Percentiles rank a stretch among this genome's conserved stretches.
phyloP scores from a whole-genome alignment of 169 alveolate genomes.

The Plasmodium coatneyi region DNA sequence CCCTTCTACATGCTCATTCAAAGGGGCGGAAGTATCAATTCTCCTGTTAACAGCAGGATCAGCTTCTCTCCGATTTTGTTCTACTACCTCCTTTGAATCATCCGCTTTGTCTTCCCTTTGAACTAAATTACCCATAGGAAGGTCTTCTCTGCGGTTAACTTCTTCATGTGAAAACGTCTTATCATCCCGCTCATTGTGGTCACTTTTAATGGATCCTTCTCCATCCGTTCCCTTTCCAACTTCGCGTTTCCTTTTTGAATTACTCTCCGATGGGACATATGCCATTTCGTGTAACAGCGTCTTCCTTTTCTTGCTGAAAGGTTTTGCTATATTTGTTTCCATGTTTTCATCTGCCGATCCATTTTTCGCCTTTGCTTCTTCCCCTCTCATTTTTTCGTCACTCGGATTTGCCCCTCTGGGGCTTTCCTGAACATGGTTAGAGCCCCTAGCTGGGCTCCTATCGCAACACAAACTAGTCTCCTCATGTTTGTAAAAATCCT shows the following conservation, averaged over 20 bases:
- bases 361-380: neutral
- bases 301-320: neutral
- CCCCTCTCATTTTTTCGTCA: neutral
- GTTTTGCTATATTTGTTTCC: neutral
- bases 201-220: neutral
- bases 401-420: neutral
- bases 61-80: neutral
- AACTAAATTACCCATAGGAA: neutral
- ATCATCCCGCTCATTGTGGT: neutral
- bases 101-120: conserved; percentile 12
- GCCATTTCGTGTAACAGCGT: neutral
- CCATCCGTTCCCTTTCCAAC: neutral
- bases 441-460: neutral
- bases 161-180: neutral
- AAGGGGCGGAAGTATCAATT: neutral
- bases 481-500: conserved; percentile 46
- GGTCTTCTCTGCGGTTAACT: neutral
- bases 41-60: neutral
- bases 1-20: neutral
- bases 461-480: neutral
- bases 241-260: neutral
- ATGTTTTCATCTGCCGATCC: neutral
- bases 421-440: neutral
- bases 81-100: neutral
- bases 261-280: neutral